phyloP scores from a whole-genome alignment of 2,329 filamentous ascomycete genomes.

The Beauveria scarabaeidicola region DNA sequence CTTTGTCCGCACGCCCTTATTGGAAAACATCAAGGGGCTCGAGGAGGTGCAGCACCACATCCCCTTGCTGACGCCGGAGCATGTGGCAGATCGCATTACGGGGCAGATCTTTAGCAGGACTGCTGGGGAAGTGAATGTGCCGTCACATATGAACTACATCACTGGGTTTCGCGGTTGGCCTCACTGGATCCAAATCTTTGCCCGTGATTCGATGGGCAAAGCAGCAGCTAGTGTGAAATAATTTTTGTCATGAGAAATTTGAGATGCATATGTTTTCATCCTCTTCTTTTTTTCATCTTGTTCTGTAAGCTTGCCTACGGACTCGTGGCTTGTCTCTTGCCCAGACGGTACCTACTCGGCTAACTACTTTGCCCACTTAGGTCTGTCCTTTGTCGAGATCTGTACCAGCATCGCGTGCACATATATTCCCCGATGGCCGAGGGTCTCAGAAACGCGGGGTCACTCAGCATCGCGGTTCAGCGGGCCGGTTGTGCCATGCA shows the following conservation, averaged over 20 bases:
- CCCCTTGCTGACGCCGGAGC: background rate
- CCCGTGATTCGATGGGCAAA: background rate
- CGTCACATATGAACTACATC: background rate
- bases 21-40: slow-evolving; percentile 7
- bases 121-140: background rate
- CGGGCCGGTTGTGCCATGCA: too few relatives aligned
- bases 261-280: background rate
- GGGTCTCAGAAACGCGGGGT: too few relatives aligned
- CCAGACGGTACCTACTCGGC: too few relatives aligned
- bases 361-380: too few relatives aligned
- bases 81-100: background rate
- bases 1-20: slow-evolving; percentile 41
- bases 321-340: too few relatives aligned
- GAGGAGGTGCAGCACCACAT: slow-evolving; percentile 7
- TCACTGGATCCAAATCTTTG: background rate
- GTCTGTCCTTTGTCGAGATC: too few relatives aligned
- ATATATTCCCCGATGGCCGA: too few relatives aligned
- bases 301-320: too few relatives aligned
- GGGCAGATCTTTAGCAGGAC: background rate
- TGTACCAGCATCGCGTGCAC: too few relatives aligned
- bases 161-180: background rate
- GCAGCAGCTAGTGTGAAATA: background rate
- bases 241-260: background rate
- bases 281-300: too few relatives aligned
- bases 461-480: too few relatives aligned